Evolutionary conservation across 768 basidiomycete genomes (phyloP), one percentile per base, ranked within the genome.

Genomic region (Piloderma croceum): DNA sequence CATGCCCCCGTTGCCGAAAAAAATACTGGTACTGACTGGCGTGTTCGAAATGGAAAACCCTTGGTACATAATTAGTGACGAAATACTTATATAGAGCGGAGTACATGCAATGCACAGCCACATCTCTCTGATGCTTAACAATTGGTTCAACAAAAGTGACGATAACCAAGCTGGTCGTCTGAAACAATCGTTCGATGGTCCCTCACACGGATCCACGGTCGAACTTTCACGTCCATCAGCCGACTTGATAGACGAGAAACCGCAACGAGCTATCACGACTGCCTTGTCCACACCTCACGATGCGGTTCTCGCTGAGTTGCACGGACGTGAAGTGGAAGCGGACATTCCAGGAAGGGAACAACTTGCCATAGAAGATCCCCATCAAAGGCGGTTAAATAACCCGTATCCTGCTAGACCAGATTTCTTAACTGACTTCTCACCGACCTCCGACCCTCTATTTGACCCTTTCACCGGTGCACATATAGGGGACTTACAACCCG

Each of bases 221-320:
- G n/a, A n/a, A n/a, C n/a, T n/a, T n/a, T n/a, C 27, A 29, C 15
- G 27, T 29, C 27, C 27, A 9, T 15, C 27, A 29, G 15, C 27
- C 27, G n/a, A n/a, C n/a, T n/a, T n/a, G n/a, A n/a, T 29, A 15
- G 9, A 9, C 27, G 10, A 9, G 27, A 29, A 9, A 29, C 10
- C 27, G 27, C 27, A 9, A 15, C 27, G 9, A 29, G 15, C 15
- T 15, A 9, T 31, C 40, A n/a, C 29, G 18, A 22, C 25, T 25
- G 24, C 43, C 15, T 39, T 50, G 10, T 58, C 56, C 51, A 72
- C 70, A 1, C 70, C 69, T 13, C 72, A 74, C 38, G 72, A 74
- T 45, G 61, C 62, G 21, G 55, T 70, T 31, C 43, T 74, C 29
- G 62, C 64, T 4, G 69, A 67, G 39, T 57, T 68, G 22, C 56